Evolutionary conservation across 2,329 filamentous ascomycete genomes (phyloP).

Genomic region (Aspergillus floridensis): DNA sequence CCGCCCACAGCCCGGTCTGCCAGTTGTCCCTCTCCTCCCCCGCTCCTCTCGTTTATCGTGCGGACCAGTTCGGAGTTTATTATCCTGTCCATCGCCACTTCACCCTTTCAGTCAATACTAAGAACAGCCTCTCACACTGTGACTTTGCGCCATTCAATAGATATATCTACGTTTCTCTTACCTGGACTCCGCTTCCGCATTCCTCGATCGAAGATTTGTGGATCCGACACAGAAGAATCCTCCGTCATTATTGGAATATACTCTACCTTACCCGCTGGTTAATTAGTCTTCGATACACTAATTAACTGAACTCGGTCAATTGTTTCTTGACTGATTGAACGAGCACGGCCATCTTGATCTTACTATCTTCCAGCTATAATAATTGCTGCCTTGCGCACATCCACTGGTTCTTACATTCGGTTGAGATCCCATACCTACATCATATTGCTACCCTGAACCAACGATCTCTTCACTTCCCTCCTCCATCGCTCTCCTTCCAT

Average conservation of each 20-base stretch:
- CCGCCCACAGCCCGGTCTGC: constrained; percentile 13
- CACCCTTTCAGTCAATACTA: background rate
- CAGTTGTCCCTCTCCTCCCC: constrained; percentile 10
- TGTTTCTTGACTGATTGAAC: constrained; percentile 4
- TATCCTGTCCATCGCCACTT: background rate
- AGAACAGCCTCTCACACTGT: background rate
- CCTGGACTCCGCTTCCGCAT: background rate
- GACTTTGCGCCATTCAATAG: background rate
- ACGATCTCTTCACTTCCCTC: constrained; percentile 15
- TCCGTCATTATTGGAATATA: constrained; percentile 2
- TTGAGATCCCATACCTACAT: no score
- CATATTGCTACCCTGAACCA: background rate
- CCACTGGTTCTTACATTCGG: no score
- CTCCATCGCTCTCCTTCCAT: constrained; percentile 4
- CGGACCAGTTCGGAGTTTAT: constrained; percentile 16
- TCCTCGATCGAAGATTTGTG: background rate
- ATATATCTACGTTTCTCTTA: background rate
- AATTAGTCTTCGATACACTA: no score
- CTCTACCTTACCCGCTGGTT: background rate
- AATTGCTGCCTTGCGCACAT: background rate
- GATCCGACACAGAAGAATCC: background rate
- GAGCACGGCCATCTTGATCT: background rate
- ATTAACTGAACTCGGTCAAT: background rate
- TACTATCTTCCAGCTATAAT: background rate
- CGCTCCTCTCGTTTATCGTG: background rate